phyloP scores from a whole-genome alignment of 2,329 filamentous ascomycete species.

The Fusarium xylarioides region DNA sequence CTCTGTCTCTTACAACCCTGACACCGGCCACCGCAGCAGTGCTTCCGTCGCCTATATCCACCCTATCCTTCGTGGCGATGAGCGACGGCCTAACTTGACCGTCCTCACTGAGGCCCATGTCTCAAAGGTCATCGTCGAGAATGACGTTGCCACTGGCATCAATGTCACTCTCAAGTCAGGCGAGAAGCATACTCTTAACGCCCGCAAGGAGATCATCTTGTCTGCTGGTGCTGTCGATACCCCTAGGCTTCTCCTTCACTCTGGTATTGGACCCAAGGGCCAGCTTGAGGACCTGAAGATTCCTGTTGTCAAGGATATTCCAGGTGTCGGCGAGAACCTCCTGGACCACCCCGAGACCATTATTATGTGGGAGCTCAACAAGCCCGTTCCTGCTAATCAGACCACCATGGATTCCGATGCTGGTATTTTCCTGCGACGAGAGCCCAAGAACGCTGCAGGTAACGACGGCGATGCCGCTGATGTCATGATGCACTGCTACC shows the following conservation, averaged over 20 bases:
- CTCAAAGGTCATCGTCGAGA: conserved; percentile 77
- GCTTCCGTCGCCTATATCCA: conserved; percentile 94
- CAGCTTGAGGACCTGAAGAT: conserved; percentile 65
- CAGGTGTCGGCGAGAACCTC: conserved; percentile 69
- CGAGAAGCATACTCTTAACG: conserved; percentile 63
- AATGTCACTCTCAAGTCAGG: conserved; percentile 69
- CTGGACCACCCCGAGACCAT: conserved; percentile 69
- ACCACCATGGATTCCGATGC: conserved; percentile 93
- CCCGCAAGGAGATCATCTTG: conserved; percentile 80
- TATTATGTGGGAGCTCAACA: conserved; percentile 80
- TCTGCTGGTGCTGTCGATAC: conserved; percentile 85
- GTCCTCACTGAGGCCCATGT: conserved; percentile 91
- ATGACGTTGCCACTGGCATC: conserved; percentile 77
- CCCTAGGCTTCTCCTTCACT: conserved; percentile 70
- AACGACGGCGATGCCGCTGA: conserved; percentile 81
- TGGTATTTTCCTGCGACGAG: conserved; percentile 85
- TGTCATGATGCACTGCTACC: conserved; percentile 97
- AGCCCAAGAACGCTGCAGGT: conserved; percentile 71
- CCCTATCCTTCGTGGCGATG: conserved; percentile 84
- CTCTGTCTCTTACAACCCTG: conserved; percentile 90
- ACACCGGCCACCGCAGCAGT: conserved; percentile 83
- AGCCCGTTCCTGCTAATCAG: conserved; percentile 77
- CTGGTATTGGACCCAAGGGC: conserved; percentile 63
- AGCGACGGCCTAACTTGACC: conserved; percentile 84
- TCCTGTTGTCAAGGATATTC: conserved; percentile 64